These are phyloP conservation scores for Candida neerlandica DNA, from an alignment of 1,139 yeast species.

Conservation along the genomic window DNA sequence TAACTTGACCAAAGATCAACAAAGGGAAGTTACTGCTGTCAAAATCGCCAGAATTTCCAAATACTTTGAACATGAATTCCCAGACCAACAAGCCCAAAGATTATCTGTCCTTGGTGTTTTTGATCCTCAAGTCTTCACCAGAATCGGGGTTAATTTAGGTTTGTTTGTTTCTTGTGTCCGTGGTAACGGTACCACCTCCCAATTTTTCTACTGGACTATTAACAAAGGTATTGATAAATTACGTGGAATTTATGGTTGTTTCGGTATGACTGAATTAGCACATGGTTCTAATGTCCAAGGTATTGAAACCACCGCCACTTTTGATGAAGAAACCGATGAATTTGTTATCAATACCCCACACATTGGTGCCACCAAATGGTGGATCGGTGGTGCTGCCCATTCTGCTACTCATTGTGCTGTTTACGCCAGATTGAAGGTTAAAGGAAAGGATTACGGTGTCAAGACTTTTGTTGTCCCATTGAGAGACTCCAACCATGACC, in stretches of 20 bases:
- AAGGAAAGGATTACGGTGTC: conserved; percentile 85
- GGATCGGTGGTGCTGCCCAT: conserved; percentile 98
- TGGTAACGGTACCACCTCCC: conserved; percentile 54
- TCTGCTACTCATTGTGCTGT: conserved; percentile 81
- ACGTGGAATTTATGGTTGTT: conserved; percentile 79
- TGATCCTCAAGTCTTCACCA: conserved; percentile 50
- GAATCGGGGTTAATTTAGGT: conserved; percentile 53
- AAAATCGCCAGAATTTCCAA: conserved; percentile 44
- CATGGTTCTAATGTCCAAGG: conserved; percentile 94
- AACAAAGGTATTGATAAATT: conserved; percentile 68
- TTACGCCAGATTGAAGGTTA: conserved; percentile 77
- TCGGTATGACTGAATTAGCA: conserved; percentile 90
- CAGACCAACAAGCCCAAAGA: conserved; percentile 35
- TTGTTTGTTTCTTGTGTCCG: conserved; percentile 45
- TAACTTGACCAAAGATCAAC: conserved; percentile 40
- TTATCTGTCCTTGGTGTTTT: conserved; percentile 39
- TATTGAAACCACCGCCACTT: conserved; percentile 83
- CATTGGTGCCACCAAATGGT: conserved; percentile 90
- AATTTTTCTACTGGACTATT: conserved; percentile 69
- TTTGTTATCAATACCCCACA: conserved; percentile 83
- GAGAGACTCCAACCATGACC: conserved; percentile 68
- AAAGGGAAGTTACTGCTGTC: conserved; percentile 43
- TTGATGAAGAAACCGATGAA: conserved; percentile 61
- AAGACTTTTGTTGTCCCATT: conserved; percentile 87
- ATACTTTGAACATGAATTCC: conserved; percentile 45